These are phyloP conservation scores for Chytriomyces confervae DNA, from an alignment of 192 early-diverging fungal species.

Conservation along the genomic window DNA sequence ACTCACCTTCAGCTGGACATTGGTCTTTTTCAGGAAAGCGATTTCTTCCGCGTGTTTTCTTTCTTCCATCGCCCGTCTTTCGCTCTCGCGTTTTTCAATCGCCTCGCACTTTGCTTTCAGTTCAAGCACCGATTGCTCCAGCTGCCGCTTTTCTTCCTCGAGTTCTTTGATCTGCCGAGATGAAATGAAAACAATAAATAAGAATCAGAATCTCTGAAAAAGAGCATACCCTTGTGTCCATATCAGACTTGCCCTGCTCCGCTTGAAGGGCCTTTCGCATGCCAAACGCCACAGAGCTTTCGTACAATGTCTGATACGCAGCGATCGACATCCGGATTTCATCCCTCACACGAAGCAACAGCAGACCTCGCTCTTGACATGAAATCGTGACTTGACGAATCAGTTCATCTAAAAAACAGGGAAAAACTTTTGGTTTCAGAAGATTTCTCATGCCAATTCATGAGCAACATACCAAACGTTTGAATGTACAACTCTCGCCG, in stretches of 20 bases:
- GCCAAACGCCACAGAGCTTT: conserved; percentile 66
- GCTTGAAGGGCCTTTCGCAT: conserved; percentile 70
- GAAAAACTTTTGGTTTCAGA: neutral
- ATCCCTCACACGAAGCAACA: conserved; percentile 65
- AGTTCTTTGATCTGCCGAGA: conserved; percentile 59
- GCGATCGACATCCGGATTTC: conserved; percentile 74
- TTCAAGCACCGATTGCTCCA: conserved; percentile 64
- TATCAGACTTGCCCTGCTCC: conserved; percentile 68
- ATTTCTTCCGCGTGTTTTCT: conserved; percentile 72
- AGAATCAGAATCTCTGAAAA: conserved; percentile 30
- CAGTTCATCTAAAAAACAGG: conserved; percentile 55
- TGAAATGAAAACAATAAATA: too few relatives aligned
- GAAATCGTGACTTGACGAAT: conserved; percentile 72
- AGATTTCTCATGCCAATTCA: neutral
- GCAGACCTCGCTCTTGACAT: conserved; percentile 68
- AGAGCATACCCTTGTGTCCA: conserved; percentile 58
- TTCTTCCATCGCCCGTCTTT: conserved; percentile 68
- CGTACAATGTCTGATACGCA: conserved; percentile 69
- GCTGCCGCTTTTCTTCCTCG: conserved; percentile 66
- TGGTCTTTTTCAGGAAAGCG: conserved; percentile 71
- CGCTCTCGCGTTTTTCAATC: conserved; percentile 67
- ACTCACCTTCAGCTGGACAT: conserved; percentile 68
- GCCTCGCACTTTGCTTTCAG: conserved; percentile 70
- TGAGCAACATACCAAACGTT: conserved; percentile 58
- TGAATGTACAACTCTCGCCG: conserved; percentile 67